Evolutionary conservation across 345 rosid genomes (phyloP).

Genomic region (Barbarea vulgaris): DNA sequence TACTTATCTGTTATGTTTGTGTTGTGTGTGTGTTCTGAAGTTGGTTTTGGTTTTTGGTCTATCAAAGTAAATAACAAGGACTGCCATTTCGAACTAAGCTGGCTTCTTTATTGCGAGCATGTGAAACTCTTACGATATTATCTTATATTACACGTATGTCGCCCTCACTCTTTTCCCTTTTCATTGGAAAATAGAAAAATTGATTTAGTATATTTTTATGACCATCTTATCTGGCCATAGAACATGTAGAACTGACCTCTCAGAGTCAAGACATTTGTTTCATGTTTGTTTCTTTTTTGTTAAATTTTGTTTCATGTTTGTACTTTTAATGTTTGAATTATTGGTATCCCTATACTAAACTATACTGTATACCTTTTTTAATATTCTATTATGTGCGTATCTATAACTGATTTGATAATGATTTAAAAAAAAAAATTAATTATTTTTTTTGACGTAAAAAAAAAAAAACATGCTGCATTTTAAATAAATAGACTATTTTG

Average conservation of each 20-base stretch:
- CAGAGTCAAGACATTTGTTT: conserved; percentile 5
- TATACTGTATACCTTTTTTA: not conserved
- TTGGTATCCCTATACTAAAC: not conserved
- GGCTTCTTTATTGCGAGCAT: conserved; percentile 40
- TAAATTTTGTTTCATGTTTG: conserved; percentile 12
- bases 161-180: not conserved
- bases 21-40: conserved; percentile 35
- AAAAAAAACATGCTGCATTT: not conserved
- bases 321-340: conserved; percentile 2
- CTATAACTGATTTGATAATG: no score
- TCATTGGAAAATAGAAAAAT: not conserved
- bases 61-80: conserved; percentile 25
- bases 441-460: no score
- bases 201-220: not conserved
- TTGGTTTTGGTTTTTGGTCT: conserved; percentile 26
- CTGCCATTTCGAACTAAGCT: conserved; percentile 38
- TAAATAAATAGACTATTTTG: not conserved
- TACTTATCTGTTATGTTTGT: conserved; percentile 40
- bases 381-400: not conserved
- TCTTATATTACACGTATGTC: not conserved
- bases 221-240: conserved; percentile 9
- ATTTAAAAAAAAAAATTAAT: no score
- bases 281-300: not conserved
- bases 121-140: conserved; percentile 34
- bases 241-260: not conserved